Conservation (phyloP, 192 early-diverging fungal species). For the Phlyctochytrium planicorne region DNA sequence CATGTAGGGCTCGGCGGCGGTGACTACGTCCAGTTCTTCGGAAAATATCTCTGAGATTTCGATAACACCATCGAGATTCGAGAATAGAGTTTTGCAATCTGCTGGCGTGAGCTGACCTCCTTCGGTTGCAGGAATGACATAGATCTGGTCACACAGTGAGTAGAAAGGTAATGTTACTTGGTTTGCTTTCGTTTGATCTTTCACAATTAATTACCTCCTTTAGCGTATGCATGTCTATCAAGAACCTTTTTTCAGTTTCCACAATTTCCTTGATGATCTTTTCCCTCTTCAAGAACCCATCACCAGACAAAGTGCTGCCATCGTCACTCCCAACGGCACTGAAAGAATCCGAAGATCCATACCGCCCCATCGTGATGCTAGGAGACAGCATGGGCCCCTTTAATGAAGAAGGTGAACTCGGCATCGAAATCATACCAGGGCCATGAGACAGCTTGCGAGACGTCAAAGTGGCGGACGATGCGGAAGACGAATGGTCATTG, state of each 20-base stretch:
- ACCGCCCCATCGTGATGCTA: not conserved
- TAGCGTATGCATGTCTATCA: slow-evolving; percentile 73
- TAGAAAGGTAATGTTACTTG: not conserved
- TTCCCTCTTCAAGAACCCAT: slow-evolving; percentile 53
- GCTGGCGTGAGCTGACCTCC: slow-evolving; percentile 46
- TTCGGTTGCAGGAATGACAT: slow-evolving; percentile 52
- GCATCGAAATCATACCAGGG: not conserved
- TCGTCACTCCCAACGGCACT: not conserved
- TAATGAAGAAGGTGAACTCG: not conserved
- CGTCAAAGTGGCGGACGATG: not conserved
- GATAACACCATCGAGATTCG: slow-evolving; percentile 75
- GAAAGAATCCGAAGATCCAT: slow-evolving; percentile 2
- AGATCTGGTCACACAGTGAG: slow-evolving; percentile 31
- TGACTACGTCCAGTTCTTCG: slow-evolving; percentile 60
- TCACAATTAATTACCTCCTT: slow-evolving; percentile 51
- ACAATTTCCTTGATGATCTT: slow-evolving; percentile 75
- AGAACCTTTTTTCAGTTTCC: slow-evolving; percentile 71
- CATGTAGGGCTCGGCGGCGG: slow-evolving; percentile 34
- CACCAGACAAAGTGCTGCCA: not conserved
- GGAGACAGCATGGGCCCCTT: not conserved
- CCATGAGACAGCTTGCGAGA: not conserved
- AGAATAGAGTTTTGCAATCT: slow-evolving; percentile 74
- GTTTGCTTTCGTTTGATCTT: too few relatives aligned
- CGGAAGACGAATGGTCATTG: too few relatives aligned
- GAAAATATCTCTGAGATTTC: slow-evolving; percentile 64